Base-by-base conservation (phyloP, 2,329 filamentous ascomycete species). In the Ustulina deusta region DNA sequence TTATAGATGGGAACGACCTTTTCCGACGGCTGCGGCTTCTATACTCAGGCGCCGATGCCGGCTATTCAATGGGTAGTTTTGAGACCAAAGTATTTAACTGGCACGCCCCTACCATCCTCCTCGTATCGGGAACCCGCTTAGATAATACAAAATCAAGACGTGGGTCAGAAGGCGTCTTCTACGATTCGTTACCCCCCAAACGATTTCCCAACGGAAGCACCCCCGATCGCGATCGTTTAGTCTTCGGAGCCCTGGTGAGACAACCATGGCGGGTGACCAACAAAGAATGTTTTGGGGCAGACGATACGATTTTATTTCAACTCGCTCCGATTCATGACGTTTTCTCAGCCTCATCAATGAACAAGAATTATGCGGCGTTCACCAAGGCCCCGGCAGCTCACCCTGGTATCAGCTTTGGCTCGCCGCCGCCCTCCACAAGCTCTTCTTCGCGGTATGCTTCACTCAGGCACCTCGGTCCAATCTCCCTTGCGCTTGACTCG, bases 51-150 rank as follows among this genome's bases (percentile, higher is more conserved):
- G 89, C 86, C 54, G 86, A 88, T 29, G 88, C 90, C 13, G 91
- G 91, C 5, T 94, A 93, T 78, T 92, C 90, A 22, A 91, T 93
- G 87, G 90, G 91, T 25, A 90, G 89, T 63, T 93, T 93, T 70
- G 90, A 93, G 75, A 86, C 89, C 22, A 90, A 89, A 72, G 89
- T 93, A 2, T 91, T 93, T 79, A 91, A 93, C 76, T 94, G 91
- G 91, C 84, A 87, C 48, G 91, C 91, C 0, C 91, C 91, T 0
- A 93, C 91, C 0, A 86, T 94, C 20, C 82, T 94, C 11, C 83
- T 94, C 1, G 88, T 93, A 1, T 87, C 87, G 22, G 91, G 91
- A 22, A 87, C 85, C 3, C 84, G 90, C 6, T 82, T 93, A 6
- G 78, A 82, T 1, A 80, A 86, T 22, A 75, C 78, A 46, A 81